phyloP scores from a whole-genome alignment of 148 eudicot species.

The Amaranthus palmeri region DNA sequence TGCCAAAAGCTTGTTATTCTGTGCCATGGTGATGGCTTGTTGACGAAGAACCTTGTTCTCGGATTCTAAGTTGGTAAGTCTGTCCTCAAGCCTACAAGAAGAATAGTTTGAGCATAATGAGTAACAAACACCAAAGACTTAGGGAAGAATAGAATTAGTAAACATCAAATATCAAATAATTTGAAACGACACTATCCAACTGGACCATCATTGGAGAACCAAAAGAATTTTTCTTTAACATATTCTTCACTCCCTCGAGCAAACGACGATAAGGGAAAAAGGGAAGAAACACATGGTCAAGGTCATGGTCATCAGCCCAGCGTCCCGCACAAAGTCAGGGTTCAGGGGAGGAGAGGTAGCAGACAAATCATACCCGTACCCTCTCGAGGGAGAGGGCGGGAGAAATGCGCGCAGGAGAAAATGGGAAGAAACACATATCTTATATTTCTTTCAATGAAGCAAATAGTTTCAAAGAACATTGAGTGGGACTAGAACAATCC shows the following conservation, averaged over 20 bases:
- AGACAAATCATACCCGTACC: too few species aligned
- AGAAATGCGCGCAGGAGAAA: too few species aligned
- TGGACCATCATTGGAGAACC: background rate
- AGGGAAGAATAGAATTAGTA: too few species aligned
- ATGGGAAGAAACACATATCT: background rate
- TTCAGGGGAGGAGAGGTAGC: too few species aligned
- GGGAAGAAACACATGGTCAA: too few species aligned
- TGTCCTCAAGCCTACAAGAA: slow-evolving; percentile 72
- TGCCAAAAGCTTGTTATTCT: slow-evolving; percentile 60
- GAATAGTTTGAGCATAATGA: slow-evolving; percentile 28
- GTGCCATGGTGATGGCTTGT: slow-evolving; percentile 76
- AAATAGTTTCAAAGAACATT: background rate
- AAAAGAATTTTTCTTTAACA: background rate
- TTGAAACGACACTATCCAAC: too few species aligned
- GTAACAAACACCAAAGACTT: background rate
- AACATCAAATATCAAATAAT: too few species aligned
- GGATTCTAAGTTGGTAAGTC: slow-evolving; percentile 65
- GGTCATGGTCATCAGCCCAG: too few species aligned
- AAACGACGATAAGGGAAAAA: too few species aligned
- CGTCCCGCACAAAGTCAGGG: too few species aligned
- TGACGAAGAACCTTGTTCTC: slow-evolving; percentile 90
- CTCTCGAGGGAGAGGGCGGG: too few species aligned
- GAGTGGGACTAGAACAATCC: background rate
- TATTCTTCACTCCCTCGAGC: too few species aligned
- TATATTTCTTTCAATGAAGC: background rate